phyloP scores from a whole-genome alignment of 176 grass and related monocot species.

The Pontederia crassipes region DNA sequence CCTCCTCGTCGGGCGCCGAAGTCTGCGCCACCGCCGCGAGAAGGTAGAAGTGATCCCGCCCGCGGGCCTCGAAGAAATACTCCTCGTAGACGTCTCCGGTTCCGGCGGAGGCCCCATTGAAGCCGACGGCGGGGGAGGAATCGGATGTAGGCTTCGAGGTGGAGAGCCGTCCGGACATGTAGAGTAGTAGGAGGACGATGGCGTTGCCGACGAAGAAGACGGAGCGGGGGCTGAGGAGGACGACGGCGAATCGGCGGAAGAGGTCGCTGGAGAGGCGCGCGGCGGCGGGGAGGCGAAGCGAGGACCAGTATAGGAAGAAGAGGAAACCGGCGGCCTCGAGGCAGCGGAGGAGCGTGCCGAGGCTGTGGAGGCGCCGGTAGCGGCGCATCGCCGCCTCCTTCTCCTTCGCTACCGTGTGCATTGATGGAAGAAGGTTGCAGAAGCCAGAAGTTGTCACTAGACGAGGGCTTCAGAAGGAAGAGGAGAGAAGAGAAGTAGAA shows the following conservation, averaged over 20 bases:
- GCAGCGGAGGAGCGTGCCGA: slow-evolving; percentile 39
- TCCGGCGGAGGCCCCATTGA: background rate
- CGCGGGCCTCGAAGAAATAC: background rate
- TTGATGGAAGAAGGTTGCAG: background rate
- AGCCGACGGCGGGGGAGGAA: background rate
- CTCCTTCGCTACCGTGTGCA: slow-evolving; percentile 11
- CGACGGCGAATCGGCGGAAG: slow-evolving; percentile 23
- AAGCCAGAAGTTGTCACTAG: too few relatives aligned
- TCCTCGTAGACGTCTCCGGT: slow-evolving; percentile 7
- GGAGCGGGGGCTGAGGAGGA: slow-evolving; percentile 55
- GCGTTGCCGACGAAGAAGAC: slow-evolving; percentile 71
- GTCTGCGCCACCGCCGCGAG: background rate
- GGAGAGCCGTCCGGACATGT: slow-evolving; percentile 28
- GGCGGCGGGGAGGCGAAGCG: slow-evolving; percentile 32
- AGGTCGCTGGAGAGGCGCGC: slow-evolving; percentile 20
- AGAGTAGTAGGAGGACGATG: slow-evolving; percentile 72
- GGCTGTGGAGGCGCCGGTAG: background rate
- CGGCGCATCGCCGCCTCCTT: slow-evolving; percentile 10
- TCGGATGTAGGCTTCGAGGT: background rate
- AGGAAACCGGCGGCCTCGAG: slow-evolving; percentile 43
- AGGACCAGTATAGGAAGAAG: slow-evolving; percentile 51
- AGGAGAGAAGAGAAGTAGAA: too few relatives aligned
- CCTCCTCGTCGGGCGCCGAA: too few relatives aligned
- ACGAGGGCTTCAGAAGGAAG: too few relatives aligned
- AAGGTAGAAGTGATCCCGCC: background rate